Evolutionary conservation across 805 yeast genomes (phyloP), one percentile per base, ranked within the genome.

Genomic region (Hyphopichia homilentoma): DNA sequence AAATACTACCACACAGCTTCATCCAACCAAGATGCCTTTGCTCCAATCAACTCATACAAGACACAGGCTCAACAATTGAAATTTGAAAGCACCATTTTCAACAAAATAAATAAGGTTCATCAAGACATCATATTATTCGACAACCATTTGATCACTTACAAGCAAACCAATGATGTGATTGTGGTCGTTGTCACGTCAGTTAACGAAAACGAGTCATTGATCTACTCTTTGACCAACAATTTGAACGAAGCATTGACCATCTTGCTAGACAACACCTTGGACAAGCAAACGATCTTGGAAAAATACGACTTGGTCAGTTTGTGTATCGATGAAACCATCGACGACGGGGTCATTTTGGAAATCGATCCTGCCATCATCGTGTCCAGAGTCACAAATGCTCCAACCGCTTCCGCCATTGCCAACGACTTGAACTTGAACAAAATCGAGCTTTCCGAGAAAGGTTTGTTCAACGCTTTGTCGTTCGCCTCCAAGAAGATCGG

Each of bases 341-440:
- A 93, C 54, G 95, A 89, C 54, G 98, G 97, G 25, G 78, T 93
- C 42, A 79, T 93, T 35, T 71, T 93, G 45, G 97, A 93, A 58
- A 82, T 88, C 17, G 97, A 93, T 50, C 79, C 95, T 4, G 77
- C 82, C 21, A 79, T 85, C 25, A 84, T 93, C 46, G 89, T 90
- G 2, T 77, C 94, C 11, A 77, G 98, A 61, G 96, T 89, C 16
- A 84, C 97, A n/a, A 76, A 78, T 38, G 80, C 93, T 20, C 95
- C 96, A 28, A 60, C 47, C 20, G 43, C 43, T 15, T 40, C 52
- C n/a, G 45, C 43, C 32, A 48, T 45, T 27, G 40, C 77, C 21
- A 77, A 72, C 43, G 96, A 87, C 47, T 47, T 57, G 49, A 70
- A 73, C 40, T 64, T 78, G 48, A 71, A 73, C 48, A 65, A 73